Percentiles rank a stretch among this genome's conserved stretches.
Conservation (phyloP, 495 filamentous ascomycete species). For the Sabuloglossum arenarium region DNA sequence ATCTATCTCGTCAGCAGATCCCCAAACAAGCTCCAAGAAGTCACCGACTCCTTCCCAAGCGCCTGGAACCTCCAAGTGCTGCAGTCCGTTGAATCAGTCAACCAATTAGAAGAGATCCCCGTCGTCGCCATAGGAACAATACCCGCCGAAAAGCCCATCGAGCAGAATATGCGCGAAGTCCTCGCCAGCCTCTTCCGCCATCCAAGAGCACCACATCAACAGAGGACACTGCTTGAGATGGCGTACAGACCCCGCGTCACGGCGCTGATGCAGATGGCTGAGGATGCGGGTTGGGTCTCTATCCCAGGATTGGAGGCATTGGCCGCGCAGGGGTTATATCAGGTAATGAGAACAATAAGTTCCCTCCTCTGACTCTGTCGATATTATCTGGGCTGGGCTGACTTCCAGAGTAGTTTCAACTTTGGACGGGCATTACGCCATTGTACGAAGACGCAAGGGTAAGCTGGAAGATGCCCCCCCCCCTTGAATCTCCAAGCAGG, state of each 20-base stretch:
- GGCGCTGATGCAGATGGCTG: conserved; percentile 65
- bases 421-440: conserved; percentile 61
- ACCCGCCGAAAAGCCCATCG: conserved; percentile 73
- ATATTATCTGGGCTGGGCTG: not conserved
- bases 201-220: conserved; percentile 16
- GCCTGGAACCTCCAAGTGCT: conserved; percentile 54
- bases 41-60: conserved; percentile 51
- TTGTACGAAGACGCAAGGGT: conserved; percentile 41
- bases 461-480: not conserved
- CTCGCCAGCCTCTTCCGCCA: conserved; percentile 39
- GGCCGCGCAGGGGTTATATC: conserved; percentile 69
- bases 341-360: conserved; percentile 17
- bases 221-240: conserved; percentile 57
- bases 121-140: conserved; percentile 72
- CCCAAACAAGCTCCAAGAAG: conserved; percentile 37
- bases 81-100: conserved; percentile 26
- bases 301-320: conserved; percentile 81
- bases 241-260: conserved; percentile 81
- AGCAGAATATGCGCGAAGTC: conserved; percentile 43
- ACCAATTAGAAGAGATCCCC: conserved; percentile 30
- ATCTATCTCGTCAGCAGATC: conserved; percentile 76
- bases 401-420: conserved; percentile 31
- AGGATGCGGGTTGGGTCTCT: conserved; percentile 62
- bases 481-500: too few species aligned
- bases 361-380: not conserved